Conservation (phyloP, 495 filamentous ascomycete species). For the Achaetomiella virescens region DNA sequence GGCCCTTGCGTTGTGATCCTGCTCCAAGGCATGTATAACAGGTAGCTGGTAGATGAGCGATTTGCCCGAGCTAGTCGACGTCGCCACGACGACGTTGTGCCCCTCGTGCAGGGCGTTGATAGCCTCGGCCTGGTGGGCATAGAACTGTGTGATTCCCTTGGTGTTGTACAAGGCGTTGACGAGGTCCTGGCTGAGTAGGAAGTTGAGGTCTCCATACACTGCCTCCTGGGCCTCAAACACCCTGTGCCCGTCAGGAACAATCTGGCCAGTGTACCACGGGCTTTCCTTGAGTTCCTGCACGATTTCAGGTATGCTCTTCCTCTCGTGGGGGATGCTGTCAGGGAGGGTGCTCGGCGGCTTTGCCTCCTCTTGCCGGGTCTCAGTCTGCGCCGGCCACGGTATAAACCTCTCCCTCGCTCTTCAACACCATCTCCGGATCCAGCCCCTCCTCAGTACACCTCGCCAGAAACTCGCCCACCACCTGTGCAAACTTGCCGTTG, state of each 20-base stretch:
- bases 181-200: conserved; percentile 79
- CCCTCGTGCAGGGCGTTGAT: conserved; percentile 85
- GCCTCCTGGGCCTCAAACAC: conserved; percentile 85
- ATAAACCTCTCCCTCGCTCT: conserved; percentile 46
- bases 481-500: conserved; percentile 76
- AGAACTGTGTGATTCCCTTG: conserved; percentile 77
- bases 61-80: conserved; percentile 94
- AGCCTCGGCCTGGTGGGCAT: conserved; percentile 89
- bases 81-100: conserved; percentile 84
- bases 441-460: conserved; percentile 56
- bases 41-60: conserved; percentile 95
- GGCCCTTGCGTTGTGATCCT: conserved; percentile 67
- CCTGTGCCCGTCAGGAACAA: conserved; percentile 89
- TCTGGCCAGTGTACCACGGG: conserved; percentile 86
- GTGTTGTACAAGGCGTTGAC: conserved; percentile 95
- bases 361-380: conserved; percentile 15
- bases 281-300: conserved; percentile 73
- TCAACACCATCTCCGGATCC: conserved; percentile 63
- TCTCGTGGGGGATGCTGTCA: conserved; percentile 69
- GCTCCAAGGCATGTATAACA: conserved; percentile 81
- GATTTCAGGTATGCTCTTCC: conserved; percentile 78
- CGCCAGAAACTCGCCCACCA: conserved; percentile 70
- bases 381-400: conserved; percentile 30
- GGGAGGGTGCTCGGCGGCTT: conserved; percentile 44
- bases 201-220: conserved; percentile 77